phyloP scores from a whole-genome alignment of 352 stramenopile species.

The Pythium inflatum region DNA sequence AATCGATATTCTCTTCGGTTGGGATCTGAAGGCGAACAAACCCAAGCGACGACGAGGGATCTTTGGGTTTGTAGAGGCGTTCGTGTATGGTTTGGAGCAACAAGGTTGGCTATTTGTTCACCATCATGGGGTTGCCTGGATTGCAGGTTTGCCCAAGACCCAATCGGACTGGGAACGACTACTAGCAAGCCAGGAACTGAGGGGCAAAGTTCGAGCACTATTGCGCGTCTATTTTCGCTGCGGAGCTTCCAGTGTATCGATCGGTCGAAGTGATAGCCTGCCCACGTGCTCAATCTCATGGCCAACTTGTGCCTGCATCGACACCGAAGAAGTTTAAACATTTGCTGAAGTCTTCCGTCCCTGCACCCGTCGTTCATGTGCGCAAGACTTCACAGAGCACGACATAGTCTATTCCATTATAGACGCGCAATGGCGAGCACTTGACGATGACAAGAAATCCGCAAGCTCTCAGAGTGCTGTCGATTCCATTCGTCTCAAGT shows the following conservation, averaged over 20 bases:
- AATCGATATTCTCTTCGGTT: conserved; percentile 26
- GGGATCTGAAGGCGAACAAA: conserved; percentile 24
- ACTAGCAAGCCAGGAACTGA: not conserved
- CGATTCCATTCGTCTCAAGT: conserved; percentile 6
- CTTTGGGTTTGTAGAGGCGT: conserved; percentile 21
- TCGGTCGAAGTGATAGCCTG: conserved; percentile 1
- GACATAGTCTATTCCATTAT: conserved; percentile 10
- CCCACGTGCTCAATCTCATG: not conserved
- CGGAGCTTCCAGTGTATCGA: conserved; percentile 26
- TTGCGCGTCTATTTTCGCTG: conserved; percentile 32
- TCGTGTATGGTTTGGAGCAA: conserved; percentile 33
- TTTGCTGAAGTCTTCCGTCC: conserved; percentile 7
- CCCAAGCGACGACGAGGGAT: conserved; percentile 27
- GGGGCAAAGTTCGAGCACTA: conserved; percentile 28
- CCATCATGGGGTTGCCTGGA: conserved; percentile 31
- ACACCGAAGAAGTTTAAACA: conserved; percentile 29
- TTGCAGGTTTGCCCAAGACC: conserved; percentile 30
- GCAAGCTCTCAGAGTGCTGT: conserved; percentile 12
- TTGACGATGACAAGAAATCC: conserved; percentile 16
- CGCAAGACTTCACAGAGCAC: not conserved
- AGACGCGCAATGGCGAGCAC: conserved; percentile 6
- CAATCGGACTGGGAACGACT: conserved; percentile 31
- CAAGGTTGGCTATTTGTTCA: conserved; percentile 28
- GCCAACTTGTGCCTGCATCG: not conserved
- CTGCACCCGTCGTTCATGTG: conserved; percentile 5